These are phyloP conservation scores for Globisporangium nodosum DNA, from an alignment of 352 stramenopile genomes.

Conservation along the genomic window DNA sequence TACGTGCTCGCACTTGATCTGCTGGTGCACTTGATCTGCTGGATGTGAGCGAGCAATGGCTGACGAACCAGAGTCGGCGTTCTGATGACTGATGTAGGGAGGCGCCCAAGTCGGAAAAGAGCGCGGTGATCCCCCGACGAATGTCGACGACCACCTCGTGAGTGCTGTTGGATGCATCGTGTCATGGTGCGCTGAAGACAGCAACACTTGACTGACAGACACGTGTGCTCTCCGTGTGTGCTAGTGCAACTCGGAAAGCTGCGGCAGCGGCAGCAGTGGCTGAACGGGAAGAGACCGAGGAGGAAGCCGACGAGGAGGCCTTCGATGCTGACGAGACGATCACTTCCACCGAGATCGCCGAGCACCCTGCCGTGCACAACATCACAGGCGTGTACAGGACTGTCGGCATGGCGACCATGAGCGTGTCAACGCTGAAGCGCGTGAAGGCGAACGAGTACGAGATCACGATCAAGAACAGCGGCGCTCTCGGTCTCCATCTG, in stretches of 20 bases:
- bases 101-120: slow-evolving; percentile 51
- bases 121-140: slow-evolving; percentile 28
- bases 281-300: slow-evolving; percentile 34
- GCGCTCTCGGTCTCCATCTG: slow-evolving; percentile 61
- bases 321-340: slow-evolving; percentile 67
- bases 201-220: background rate
- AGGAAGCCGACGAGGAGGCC: slow-evolving; percentile 41
- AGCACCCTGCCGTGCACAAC: slow-evolving; percentile 67
- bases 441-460: slow-evolving; percentile 83
- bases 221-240: background rate
- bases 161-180: slow-evolving; percentile 9
- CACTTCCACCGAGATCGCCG: slow-evolving; percentile 54
- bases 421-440: slow-evolving; percentile 66
- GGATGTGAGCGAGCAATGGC: background rate
- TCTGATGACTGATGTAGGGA: slow-evolving; percentile 19
- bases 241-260: slow-evolving; percentile 1
- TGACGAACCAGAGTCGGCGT: background rate
- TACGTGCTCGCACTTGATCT: slow-evolving; percentile 7
- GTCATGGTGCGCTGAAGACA: background rate
- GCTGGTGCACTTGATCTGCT: background rate
- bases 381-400: slow-evolving; percentile 83
- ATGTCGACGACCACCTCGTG: slow-evolving; percentile 60
- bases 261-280: slow-evolving; percentile 1
- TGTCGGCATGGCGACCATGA: slow-evolving; percentile 71
- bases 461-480: slow-evolving; percentile 52